Base-by-base conservation (phyloP, 78 protist species). In the Acrasis kona region DNA sequence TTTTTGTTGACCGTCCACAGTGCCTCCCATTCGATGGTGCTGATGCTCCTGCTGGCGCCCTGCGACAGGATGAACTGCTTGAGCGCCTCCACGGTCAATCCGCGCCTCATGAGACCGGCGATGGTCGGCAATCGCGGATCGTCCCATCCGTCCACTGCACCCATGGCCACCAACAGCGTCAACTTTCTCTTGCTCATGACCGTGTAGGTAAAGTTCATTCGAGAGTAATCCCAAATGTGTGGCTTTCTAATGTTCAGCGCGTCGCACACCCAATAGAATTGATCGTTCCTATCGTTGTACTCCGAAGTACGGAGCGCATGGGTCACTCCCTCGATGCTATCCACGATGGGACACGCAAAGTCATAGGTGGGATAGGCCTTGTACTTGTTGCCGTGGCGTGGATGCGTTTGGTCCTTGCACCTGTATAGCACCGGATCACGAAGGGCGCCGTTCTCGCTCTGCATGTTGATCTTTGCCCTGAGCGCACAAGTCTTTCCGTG, bases 101-200 rank as follows among this genome's bases (percentile, higher is more conserved):
- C 99, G 35, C 98, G 91, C 5, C 99, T 73, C 42, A 89, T n/a
- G 42, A 93, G 0, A 64, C 97, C 99, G 32, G 73, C 92, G 12
- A 97, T 85, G 30, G 99, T 97, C 29, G 99, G 99, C 78, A 97
- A 89, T 27, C 99, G 80, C 40, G 99, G 99, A 69, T 96, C 99
- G 40, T 82, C 57, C 99, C 99, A 98, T 34, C 98, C 98, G 27
- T 32, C 79, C 28, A 88, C 99, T 2, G 82, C 5, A 27, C 87
- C 87, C 10, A 41, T 9, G 65, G 91, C 96, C 3, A 95, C 98
- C 64, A 96, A 87, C 84, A 86, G 40, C 70, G 80, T 69, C 28
- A 94, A 79, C 88, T 91, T 88, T 66, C 99, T 85, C 94, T 97
- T 97, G 57, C 96, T 89, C 68, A 97, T 35, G n/a, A 91, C 61